A percentile compares a stretch with the other conserved stretches of the same genome.
Conservation (phyloP, 2,329 filamentous ascomycete genomes). For the Lasiodiplodia hormozganensis region DNA sequence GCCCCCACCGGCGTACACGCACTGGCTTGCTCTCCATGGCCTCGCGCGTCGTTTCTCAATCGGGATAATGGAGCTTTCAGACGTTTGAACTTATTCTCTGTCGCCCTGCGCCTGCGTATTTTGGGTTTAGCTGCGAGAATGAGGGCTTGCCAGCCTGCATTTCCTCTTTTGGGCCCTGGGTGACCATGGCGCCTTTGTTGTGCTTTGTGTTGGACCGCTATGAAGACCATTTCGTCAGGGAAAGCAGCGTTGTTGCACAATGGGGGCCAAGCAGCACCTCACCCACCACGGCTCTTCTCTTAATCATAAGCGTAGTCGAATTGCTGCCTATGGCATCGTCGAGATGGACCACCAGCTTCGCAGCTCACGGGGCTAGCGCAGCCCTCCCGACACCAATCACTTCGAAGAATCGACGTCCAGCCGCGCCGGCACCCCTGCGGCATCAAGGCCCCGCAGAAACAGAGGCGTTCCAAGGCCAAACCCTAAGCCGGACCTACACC, state of each 20-base stretch:
- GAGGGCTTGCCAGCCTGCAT: neutral
- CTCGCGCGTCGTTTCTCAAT: conserved; percentile 22
- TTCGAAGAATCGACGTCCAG: neutral
- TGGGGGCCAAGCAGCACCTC: neutral
- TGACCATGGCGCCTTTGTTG: neutral
- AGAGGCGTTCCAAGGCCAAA: neutral
- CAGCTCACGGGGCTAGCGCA: neutral
- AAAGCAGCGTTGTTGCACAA: neutral
- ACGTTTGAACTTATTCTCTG: conserved; percentile 9
- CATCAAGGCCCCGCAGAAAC: neutral
- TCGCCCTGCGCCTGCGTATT: neutral
- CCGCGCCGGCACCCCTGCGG: neutral
- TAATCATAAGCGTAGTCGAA: too few species aligned
- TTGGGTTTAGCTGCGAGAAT: neutral
- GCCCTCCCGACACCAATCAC: neutral
- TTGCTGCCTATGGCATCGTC: conserved; percentile 10
- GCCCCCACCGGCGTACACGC: conserved; percentile 5
- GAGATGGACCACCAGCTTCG: neutral
- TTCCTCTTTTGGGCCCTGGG: neutral
- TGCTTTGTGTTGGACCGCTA: neutral
- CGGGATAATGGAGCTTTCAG: conserved; percentile 23
- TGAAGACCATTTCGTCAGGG: neutral
- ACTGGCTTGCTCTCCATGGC: neutral
- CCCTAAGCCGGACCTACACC: neutral
- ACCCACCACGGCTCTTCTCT: neutral